Percentiles rank a stretch among this genome's conserved stretches.
phyloP scores from a whole-genome alignment of 2,329 filamentous ascomycete genomes.

The Colletotrichum abscissum region DNA sequence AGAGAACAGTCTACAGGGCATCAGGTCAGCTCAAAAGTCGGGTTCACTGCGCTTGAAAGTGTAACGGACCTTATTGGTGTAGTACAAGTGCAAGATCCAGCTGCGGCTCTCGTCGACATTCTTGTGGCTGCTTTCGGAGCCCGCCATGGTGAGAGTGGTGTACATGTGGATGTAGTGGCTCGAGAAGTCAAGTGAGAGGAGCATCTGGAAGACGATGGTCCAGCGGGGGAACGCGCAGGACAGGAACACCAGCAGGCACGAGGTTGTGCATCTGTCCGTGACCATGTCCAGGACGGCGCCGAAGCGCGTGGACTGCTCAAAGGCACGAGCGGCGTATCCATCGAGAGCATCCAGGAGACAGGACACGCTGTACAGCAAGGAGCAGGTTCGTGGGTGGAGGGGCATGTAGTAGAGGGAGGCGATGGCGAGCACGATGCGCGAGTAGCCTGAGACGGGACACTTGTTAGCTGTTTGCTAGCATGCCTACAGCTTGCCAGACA shows the following conservation, averaged over 20 bases:
- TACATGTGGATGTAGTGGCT: constrained; percentile 99
- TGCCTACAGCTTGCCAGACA: background rate
- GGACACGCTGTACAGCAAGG: constrained; percentile 89
- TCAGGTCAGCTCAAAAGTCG: constrained; percentile 33
- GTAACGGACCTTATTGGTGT: constrained; percentile 85
- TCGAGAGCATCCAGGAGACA: constrained; percentile 96
- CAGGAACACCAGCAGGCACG: constrained; percentile 93
- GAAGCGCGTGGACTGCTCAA: constrained; percentile 92
- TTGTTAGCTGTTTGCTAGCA: background rate
- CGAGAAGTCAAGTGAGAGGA: constrained; percentile 92
- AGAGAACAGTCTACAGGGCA: constrained; percentile 81
- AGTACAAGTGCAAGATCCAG: constrained; percentile 93
- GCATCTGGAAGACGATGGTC: constrained; percentile 91
- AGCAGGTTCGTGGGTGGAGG: constrained; percentile 95
- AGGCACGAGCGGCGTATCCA: constrained; percentile 84
- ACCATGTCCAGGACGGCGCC: constrained; percentile 99
- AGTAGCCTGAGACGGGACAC: constrained; percentile 68
- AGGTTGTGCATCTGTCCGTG: constrained; percentile 96
- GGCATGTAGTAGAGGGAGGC: constrained; percentile 99
- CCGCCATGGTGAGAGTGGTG: constrained; percentile 89
- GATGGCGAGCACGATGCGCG: constrained; percentile 82
- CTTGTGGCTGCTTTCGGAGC: constrained; percentile 87
- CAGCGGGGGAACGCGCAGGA: constrained; percentile 94
- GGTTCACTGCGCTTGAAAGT: background rate
- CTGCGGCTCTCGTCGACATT: constrained; percentile 89